Evolutionary conservation across 352 stramenopile species (phyloP), one percentile per base, ranked within the genome.

Genomic region (Phytopythium kandeliae): DNA sequence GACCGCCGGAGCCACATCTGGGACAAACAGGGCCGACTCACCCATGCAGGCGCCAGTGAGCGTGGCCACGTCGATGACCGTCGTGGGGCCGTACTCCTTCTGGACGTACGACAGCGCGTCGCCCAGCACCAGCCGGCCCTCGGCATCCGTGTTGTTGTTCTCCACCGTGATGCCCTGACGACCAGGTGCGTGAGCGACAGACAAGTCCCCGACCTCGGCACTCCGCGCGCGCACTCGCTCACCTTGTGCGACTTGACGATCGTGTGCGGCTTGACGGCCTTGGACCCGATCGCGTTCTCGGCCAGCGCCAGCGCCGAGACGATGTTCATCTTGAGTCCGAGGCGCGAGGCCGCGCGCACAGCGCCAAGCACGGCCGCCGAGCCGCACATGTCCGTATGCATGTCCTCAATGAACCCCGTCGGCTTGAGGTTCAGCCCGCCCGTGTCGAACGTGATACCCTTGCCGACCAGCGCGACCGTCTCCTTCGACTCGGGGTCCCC

Each of bases 351-450:
- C 2, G 83, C 83, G 46, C 83, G 78, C 25, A 94, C 63, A 33
- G 86, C 75, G 22, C 86, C 85, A 46, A 96, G 68, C 26, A 95
- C 86, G 35, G 86, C 85, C 21, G 88, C 88, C 5, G 81, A 94
- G 35, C 89, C 89, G 48, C 89, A 95, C 85, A 96, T 96, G 66
- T 97, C 89, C 5, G 86, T 91, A 62, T 97, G 89, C 89, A 97
- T 97, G 53, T 95, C 79, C 54, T 96, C 87, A 13, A 97, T 97
- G 59, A 69, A 72, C 37, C 89, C 77, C 13, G 86, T 94, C 1
- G 88, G 86, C 72, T 98, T 98, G 40, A 98, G 70, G 72, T 97
- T 97, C 51, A 98, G 71, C 15, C 94, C 94, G n/a, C 94, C 94
- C 0, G 92, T 96, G 67, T 98, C 94, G 55, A 98, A 98, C 42